phyloP scores from a whole-genome alignment of 805 yeast species.

The Lipomyces sp. region DNA sequence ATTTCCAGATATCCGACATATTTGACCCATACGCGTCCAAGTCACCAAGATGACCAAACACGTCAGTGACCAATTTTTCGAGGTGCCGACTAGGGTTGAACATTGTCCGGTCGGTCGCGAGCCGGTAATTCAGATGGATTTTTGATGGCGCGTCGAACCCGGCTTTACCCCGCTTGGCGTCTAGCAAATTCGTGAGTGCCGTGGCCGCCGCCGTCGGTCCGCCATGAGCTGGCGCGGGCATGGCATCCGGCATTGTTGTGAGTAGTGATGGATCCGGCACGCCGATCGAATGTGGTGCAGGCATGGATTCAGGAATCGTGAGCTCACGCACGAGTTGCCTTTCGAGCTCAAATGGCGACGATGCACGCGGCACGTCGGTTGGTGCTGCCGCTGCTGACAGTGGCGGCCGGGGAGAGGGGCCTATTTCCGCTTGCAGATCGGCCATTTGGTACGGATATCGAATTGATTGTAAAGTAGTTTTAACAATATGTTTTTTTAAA shows the following conservation, averaged over 20 bases:
- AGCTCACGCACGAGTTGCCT: slow-evolving; percentile 9
- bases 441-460: background rate
- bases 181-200: background rate
- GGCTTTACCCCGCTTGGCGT: background rate
- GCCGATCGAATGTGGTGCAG: slow-evolving; percentile 5
- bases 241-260: no score
- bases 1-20: background rate
- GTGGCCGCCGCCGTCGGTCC: background rate
- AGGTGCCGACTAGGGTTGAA: background rate
- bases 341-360: background rate
- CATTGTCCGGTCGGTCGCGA: background rate
- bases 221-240: background rate
- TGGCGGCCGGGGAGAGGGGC: background rate
- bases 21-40: background rate
- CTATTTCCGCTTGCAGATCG: background rate
- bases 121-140: slow-evolving; percentile 4
- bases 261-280: background rate
- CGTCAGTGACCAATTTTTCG: background rate
- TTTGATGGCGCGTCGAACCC: slow-evolving; percentile 3
- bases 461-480: no score
- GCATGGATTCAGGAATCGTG: slow-evolving; percentile 1
- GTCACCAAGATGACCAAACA: background rate
- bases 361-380: background rate
- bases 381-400: background rate
- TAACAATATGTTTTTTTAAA: no score